Evolutionary conservation across 495 filamentous ascomycete genomes (phyloP).

Genomic region (Aspergillus kassunensis): DNA sequence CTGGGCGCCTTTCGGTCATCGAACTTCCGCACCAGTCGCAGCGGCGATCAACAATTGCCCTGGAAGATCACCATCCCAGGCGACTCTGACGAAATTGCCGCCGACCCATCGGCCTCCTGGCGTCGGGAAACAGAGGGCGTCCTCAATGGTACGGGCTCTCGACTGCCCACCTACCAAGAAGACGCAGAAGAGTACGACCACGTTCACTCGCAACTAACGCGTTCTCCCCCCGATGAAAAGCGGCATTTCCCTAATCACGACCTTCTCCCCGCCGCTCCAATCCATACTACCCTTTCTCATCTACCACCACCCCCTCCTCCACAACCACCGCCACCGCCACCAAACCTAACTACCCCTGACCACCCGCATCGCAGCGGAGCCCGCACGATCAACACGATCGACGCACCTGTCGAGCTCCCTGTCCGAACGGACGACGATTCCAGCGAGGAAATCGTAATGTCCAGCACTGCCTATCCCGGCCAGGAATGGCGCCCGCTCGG

Average conservation of each 20-base stretch:
- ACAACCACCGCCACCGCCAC: too few relatives aligned
- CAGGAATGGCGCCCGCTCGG: conserved; percentile 72
- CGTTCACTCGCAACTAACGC: background rate
- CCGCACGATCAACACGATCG: conserved; percentile 20
- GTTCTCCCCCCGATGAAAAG: conserved; percentile 7
- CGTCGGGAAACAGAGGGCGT: conserved; percentile 8
- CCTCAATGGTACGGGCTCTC: conserved; percentile 7
- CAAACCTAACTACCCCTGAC: background rate
- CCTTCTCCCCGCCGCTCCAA: background rate
- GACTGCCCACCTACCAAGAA: conserved; percentile 20
- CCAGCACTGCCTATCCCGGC: conserved; percentile 72
- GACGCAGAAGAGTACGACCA: conserved; percentile 11
- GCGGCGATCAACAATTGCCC: conserved; percentile 30
- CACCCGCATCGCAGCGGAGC: conserved; percentile 26
- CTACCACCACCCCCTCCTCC: too few relatives aligned
- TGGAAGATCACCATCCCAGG: conserved; percentile 29
- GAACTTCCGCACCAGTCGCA: conserved; percentile 21
- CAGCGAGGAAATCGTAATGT: conserved; percentile 61
- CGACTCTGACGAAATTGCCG: conserved; percentile 8
- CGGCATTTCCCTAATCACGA: background rate
- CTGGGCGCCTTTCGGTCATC: conserved; percentile 24
- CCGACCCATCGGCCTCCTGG: conserved; percentile 1
- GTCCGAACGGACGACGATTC: conserved; percentile 44
- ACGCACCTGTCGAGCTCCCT: conserved; percentile 35
- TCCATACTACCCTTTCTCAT: background rate